Conservation (phyloP, 768 basidiomycete species). For the Daedaleopsis nitida region DNA sequence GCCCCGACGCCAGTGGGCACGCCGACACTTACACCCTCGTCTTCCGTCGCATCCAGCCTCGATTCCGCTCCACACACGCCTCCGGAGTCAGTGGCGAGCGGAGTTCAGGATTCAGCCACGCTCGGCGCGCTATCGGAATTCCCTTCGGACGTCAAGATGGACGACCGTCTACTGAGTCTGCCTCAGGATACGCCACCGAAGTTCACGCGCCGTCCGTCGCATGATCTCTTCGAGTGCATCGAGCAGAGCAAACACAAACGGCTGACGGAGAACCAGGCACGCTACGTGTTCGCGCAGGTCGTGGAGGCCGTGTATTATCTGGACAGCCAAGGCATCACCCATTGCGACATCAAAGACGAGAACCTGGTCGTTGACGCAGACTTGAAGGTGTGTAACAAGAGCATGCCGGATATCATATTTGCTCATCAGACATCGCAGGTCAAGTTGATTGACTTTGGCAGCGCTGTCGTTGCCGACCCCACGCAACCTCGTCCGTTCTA, state of each 20-base stretch:
- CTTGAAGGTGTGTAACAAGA: slow-evolving; percentile 52
- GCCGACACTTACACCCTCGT: slow-evolving; percentile 60
- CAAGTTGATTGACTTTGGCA: slow-evolving; percentile 96
- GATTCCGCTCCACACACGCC: slow-evolving; percentile 50
- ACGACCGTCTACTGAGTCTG: slow-evolving; percentile 12
- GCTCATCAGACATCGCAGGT: slow-evolving; percentile 49
- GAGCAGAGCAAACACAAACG: slow-evolving; percentile 83
- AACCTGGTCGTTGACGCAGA: slow-evolving; percentile 82
- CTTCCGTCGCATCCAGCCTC: slow-evolving; percentile 47
- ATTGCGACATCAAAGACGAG: slow-evolving; percentile 97
- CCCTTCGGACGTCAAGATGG: slow-evolving; percentile 1
- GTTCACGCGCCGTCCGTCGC: slow-evolving; percentile 73
- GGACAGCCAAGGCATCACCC: slow-evolving; percentile 80
- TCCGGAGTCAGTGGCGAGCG: slow-evolving; percentile 8
- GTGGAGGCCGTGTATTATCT: slow-evolving; percentile 85
- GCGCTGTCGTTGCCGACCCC: slow-evolving; percentile 76
- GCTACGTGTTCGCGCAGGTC: slow-evolving; percentile 84
- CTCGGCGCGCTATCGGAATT: not conserved
- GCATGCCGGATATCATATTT: not conserved
- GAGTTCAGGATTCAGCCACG: not conserved
- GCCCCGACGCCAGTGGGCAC: slow-evolving; percentile 54
- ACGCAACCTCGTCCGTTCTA: slow-evolving; percentile 64
- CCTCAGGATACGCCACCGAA: slow-evolving; percentile 27
- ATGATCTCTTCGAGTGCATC: slow-evolving; percentile 95
- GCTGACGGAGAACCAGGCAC: slow-evolving; percentile 76